Conservation (phyloP, 1,139 yeast species). For the Suhomyces chickasaworum region DNA sequence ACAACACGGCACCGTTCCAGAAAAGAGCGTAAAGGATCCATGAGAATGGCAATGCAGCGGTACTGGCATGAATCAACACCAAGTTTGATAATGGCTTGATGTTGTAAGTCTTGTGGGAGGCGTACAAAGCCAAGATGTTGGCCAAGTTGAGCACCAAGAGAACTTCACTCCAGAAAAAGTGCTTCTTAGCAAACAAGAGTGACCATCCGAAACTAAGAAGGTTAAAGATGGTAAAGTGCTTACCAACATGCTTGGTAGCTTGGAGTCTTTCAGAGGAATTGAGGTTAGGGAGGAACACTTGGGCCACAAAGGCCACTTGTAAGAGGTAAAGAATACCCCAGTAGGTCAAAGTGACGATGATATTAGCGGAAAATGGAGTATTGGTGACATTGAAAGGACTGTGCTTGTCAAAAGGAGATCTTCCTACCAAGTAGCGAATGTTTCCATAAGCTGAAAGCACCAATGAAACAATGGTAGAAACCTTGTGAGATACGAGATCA, state of each 20-base stretch:
- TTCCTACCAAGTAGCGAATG: constrained; percentile 54
- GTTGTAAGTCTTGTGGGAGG: constrained; percentile 60
- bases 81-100: constrained; percentile 55
- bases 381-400: constrained; percentile 45
- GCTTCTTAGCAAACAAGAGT: constrained; percentile 57
- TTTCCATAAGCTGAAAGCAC: constrained; percentile 57
- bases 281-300: constrained; percentile 50
- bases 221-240: constrained; percentile 67
- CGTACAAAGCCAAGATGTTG: constrained; percentile 58
- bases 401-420: constrained; percentile 46
- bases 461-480: constrained; percentile 51
- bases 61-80: constrained; percentile 63
- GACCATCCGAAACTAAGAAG: constrained; percentile 63
- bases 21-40: constrained; percentile 74
- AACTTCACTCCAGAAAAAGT: constrained; percentile 57
- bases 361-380: constrained; percentile 72
- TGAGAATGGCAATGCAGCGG: constrained; percentile 67
- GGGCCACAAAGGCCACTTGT: constrained; percentile 57
- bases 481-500: constrained; percentile 36
- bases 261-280: constrained; percentile 30
- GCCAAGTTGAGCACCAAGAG: constrained; percentile 59
- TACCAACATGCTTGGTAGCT: constrained; percentile 46
- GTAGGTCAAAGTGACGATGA: constrained; percentile 52
- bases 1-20: constrained; percentile 81
- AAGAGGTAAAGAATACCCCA: constrained; percentile 58